These are phyloP conservation scores for Aspergillus fructus DNA, from an alignment of 2,329 filamentous ascomycete species.

Conservation along the genomic window DNA sequence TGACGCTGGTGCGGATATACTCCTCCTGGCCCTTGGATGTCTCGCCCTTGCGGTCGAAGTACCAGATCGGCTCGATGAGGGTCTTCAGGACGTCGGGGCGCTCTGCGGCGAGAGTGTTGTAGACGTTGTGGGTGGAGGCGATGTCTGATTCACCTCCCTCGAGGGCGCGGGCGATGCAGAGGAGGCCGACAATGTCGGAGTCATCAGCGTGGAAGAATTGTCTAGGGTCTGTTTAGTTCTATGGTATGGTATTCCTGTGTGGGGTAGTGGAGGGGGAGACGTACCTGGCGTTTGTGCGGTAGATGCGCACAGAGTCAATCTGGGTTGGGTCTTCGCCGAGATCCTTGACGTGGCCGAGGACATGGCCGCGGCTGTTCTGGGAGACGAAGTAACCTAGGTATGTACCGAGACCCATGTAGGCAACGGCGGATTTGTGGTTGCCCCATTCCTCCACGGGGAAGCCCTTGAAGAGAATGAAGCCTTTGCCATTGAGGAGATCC, in stretches of 20 bases:
- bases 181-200: conserved; percentile 75
- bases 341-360: conserved; percentile 87
- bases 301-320: conserved; percentile 86
- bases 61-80: conserved; percentile 78
- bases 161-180: conserved; percentile 75
- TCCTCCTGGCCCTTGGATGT: conserved; percentile 72
- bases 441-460: conserved; percentile 77
- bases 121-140: conserved; percentile 75
- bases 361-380: conserved; percentile 81
- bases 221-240: conserved; percentile 35
- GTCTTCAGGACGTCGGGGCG: conserved; percentile 75
- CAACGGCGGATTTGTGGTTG: conserved; percentile 74
- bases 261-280: conserved; percentile 2
- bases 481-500: conserved; percentile 81
- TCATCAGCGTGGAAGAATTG: conserved; percentile 89
- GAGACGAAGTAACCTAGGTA: conserved; percentile 86
- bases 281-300: conserved; percentile 74
- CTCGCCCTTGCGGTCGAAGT: conserved; percentile 90
- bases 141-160: conserved; percentile 86
- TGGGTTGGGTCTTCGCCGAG: conserved; percentile 76
- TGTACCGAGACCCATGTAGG: conserved; percentile 84
- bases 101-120: conserved; percentile 73
- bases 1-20: conserved; percentile 71
- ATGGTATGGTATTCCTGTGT: too few relatives aligned
- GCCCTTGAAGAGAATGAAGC: conserved; percentile 88